Conservation (phyloP, 257 asterid species). For the Solanum paucissectum region DNA sequence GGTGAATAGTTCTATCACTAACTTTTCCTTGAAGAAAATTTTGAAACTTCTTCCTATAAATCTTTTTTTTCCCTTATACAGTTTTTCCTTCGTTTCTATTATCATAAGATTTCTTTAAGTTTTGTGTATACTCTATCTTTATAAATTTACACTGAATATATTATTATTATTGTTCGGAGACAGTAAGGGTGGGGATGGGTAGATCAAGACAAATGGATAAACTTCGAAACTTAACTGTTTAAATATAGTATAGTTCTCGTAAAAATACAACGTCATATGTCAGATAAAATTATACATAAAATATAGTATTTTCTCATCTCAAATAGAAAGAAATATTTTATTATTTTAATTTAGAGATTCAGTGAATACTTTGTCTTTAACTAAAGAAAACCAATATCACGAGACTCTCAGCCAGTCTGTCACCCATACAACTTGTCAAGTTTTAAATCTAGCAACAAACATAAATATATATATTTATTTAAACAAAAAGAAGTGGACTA, state of each 20-base stretch:
- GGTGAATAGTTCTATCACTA: background rate
- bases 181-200: background rate
- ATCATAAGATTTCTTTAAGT: background rate
- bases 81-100: too few relatives aligned
- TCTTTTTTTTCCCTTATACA: background rate
- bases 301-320: background rate
- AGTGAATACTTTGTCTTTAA: background rate
- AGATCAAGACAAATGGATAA: background rate
- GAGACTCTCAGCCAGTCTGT: constrained; percentile 1
- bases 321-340: background rate
- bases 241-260: background rate
- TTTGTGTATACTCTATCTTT: accelerated
- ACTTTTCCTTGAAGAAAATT: background rate
- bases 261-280: background rate
- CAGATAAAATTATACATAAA: background rate
- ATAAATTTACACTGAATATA: accelerated
- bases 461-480: background rate
- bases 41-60: background rate
- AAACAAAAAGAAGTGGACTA: background rate
- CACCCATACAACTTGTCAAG: background rate
- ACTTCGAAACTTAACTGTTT: background rate
- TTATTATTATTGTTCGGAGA: background rate
- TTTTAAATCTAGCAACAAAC: background rate
- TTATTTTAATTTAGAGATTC: background rate
- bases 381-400: constrained; percentile 4